Evolutionary conservation across 345 rosid species (phyloP).

Genomic region (thale cress (Arabidopsis thaliana)): TAIR10.1 NC_003071.7:6104501-6105000

Average conservation of each 20-base stretch:
- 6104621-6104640: background rate
- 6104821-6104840: background rate
- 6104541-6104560: background rate
- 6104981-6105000: conserved; percentile 37
- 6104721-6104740: too few relatives aligned
- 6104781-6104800: too few relatives aligned
- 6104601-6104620: background rate
- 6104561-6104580: conserved; percentile 28
- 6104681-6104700: background rate
- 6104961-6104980: conserved; percentile 16
- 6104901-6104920: conserved; percentile 28
- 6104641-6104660: background rate
- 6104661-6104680: background rate
- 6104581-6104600: background rate
- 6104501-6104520: background rate
- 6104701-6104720: too few relatives aligned
- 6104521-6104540: conserved; percentile 18
- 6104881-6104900: background rate
- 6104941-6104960: conserved; percentile 39
- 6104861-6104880: background rate
- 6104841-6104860: background rate
- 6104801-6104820: background rate
- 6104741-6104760: too few relatives aligned
- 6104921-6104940: conserved; percentile 31
- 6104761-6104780: too few relatives aligned